These are phyloP conservation scores for Melaleuca quinquenervia DNA, from an alignment of 345 rosid species.

Conservation along the genomic window DNA sequence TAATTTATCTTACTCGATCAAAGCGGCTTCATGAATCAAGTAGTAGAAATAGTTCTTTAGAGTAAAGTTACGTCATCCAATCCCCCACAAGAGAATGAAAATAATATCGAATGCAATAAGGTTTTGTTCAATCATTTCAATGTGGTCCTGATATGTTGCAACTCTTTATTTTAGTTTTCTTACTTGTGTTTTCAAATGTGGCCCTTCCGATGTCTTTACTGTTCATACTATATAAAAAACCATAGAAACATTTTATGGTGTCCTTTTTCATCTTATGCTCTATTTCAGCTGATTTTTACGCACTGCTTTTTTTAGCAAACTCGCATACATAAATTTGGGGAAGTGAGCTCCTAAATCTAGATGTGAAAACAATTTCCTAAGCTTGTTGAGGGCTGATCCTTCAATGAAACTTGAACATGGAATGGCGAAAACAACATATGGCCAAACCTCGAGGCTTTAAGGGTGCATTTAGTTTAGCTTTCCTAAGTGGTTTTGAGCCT, in stretches of 20 bases:
- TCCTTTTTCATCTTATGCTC: neutral
- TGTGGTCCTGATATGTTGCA: neutral
- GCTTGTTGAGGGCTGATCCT: too few species aligned
- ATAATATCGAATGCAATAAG: neutral
- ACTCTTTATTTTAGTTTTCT: neutral
- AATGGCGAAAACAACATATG: too few species aligned
- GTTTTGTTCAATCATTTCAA: neutral
- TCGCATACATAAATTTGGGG: too few species aligned
- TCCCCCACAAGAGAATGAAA: neutral
- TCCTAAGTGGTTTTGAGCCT: too few species aligned
- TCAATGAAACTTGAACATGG: too few species aligned
- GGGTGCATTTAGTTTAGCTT: too few species aligned
- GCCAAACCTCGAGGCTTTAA: too few species aligned
- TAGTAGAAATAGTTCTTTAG: neutral
- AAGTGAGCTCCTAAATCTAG: too few species aligned
- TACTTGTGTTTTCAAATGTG: neutral
- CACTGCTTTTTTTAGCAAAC: neutral
- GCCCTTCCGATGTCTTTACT: neutral
- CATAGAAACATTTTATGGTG: neutral
- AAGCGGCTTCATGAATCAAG: neutral
- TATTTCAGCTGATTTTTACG: neutral
- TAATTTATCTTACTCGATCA: neutral
- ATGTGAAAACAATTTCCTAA: too few species aligned
- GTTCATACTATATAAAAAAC: neutral
- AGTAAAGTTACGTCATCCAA: accelerated